Evolutionary conservation across 2,329 filamentous ascomycete species (phyloP).

Genomic region (Pseudopithomyces chartarum): DNA sequence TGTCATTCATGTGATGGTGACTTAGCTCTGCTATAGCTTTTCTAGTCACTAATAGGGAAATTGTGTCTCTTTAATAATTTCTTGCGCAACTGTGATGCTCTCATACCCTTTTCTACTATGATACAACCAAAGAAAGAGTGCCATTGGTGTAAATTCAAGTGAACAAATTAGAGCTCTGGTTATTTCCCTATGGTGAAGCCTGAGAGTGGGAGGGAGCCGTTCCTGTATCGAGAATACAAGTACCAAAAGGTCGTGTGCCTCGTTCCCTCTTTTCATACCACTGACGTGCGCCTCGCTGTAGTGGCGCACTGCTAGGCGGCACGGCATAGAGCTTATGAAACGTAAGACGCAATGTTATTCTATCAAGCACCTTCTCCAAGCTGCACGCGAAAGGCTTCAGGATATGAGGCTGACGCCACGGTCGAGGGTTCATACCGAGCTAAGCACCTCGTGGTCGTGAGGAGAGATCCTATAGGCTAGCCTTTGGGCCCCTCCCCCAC

Average conservation of each 20-base stretch:
- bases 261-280: background rate
- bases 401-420: background rate
- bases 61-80: background rate
- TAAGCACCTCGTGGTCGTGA: background rate
- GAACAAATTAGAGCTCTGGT: too few relatives aligned
- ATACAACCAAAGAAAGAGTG: background rate
- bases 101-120: background rate
- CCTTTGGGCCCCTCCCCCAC: background rate
- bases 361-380: conserved; percentile 3
- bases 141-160: too few relatives aligned
- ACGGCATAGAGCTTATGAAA: background rate
- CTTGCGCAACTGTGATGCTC: background rate
- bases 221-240: too few relatives aligned
- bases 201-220: too few relatives aligned
- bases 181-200: too few relatives aligned
- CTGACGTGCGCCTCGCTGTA: background rate
- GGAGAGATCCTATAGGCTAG: background rate
- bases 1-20: conserved; percentile 11
- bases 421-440: background rate
- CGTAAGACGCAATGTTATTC: background rate
- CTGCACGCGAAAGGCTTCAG: background rate
- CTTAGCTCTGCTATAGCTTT: conserved; percentile 7
- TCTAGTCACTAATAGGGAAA: background rate
- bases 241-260: background rate
- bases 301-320: background rate